Evolutionary conservation across 306 rosid species (phyloP).

Genomic region (Cicer pinnatifidum): DNA sequence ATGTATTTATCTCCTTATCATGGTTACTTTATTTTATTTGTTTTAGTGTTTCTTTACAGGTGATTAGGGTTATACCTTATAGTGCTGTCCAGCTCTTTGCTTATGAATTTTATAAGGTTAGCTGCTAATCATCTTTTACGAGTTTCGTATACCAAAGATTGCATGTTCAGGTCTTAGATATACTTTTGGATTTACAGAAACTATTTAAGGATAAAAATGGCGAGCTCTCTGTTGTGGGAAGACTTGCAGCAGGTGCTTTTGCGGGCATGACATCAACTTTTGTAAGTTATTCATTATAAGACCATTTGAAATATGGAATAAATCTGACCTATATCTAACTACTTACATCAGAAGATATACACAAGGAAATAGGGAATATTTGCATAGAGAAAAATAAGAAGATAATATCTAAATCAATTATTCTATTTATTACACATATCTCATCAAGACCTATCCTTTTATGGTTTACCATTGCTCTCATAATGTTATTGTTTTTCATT

Average conservation of each 20-base stretch:
- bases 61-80: constrained; percentile 88
- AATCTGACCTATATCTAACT: no score
- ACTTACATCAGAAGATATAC: no score
- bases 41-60: constrained; percentile 59
- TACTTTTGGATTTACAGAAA: constrained; percentile 56
- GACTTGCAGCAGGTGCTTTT: constrained; percentile 97
- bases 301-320: background rate
- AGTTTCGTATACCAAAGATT: constrained; percentile 27
- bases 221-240: constrained; percentile 83
- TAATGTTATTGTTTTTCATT: constrained; percentile 5
- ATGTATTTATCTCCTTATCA: constrained; percentile 27
- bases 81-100: constrained; percentile 97
- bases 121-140: constrained; percentile 23
- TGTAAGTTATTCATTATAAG: constrained; percentile 58
- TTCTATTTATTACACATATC: no score
- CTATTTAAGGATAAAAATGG: constrained; percentile 69
- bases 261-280: constrained; percentile 98
- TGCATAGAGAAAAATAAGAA: no score
- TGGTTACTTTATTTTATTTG: constrained; percentile 44
- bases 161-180: constrained; percentile 42
- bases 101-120: constrained; percentile 83
- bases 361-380: no score
- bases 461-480: constrained; percentile 19
- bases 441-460: background rate
- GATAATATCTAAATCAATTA: no score